A percentile compares a stretch with the other conserved stretches of the same genome.
Conservation (phyloP, 2,329 filamentous ascomycete species). For the Claviceps purpurea region DNA sequence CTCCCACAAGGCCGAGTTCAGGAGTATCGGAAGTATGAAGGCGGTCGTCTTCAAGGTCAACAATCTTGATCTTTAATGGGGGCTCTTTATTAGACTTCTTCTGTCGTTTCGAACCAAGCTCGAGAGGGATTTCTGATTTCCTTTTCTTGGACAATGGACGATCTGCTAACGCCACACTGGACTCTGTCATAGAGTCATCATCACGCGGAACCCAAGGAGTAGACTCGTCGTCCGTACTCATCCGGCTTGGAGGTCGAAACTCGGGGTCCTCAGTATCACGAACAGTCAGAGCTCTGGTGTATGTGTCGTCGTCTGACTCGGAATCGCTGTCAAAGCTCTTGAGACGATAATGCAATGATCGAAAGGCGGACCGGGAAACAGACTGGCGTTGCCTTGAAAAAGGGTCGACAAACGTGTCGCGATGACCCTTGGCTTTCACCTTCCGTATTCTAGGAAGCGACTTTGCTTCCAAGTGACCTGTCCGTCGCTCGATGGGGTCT, state of each 20-base stretch:
- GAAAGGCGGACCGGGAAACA: slow-evolving; percentile 46
- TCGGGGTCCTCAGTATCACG: slow-evolving; percentile 78
- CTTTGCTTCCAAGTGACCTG: slow-evolving; percentile 41
- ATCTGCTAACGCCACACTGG: slow-evolving; percentile 54
- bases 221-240: slow-evolving; percentile 47
- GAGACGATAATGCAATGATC: slow-evolving; percentile 67
- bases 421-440: slow-evolving; percentile 40
- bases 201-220: slow-evolving; percentile 34
- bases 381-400: slow-evolving; percentile 51
- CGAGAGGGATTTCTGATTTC: slow-evolving; percentile 54
- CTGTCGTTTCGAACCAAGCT: slow-evolving; percentile 61
- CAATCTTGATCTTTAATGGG: slow-evolving; percentile 51
- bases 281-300: slow-evolving; percentile 41
- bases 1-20: slow-evolving; percentile 32
- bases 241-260: slow-evolving; percentile 65
- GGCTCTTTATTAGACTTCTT: slow-evolving; percentile 67
- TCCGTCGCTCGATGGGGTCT: slow-evolving; percentile 48
- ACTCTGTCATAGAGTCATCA: slow-evolving; percentile 58
- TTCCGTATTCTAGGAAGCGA: slow-evolving; percentile 66
- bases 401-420: slow-evolving; percentile 53
- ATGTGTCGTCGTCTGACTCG: slow-evolving; percentile 77
- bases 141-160: slow-evolving; percentile 48
- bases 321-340: slow-evolving; percentile 51
- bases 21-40: slow-evolving; percentile 36
- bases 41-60: slow-evolving; percentile 35